Evolutionary conservation across 2,329 filamentous ascomycete species (phyloP), one percentile per base, ranked within the genome.

Genomic region (Didymella sp.): DNA sequence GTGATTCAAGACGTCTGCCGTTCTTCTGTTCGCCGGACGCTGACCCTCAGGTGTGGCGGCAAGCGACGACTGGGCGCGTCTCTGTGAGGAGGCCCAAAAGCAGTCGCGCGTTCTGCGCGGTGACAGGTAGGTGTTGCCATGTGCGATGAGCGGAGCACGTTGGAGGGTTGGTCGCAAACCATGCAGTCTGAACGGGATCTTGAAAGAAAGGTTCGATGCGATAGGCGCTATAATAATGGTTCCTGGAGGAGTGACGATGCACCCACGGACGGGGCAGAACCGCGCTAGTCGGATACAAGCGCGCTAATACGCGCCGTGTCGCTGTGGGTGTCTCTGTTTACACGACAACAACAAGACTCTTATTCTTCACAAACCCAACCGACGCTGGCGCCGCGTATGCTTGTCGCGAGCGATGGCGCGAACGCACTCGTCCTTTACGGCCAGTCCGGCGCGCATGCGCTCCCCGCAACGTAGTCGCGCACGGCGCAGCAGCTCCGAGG

Each of bases 381-480:
- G 38, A 41, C 21, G n/a, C 21, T 28, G 31, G 45, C 22, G 35
- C 31, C 17, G 21, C 50, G 52, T 37, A 44, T 37, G 17, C 57
- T 59, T 48, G 53, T 60, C 51, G 64, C 58, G 41, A 56, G 56
- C 42, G 15, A 75, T 75, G 73, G 65, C 67, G 56, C 70, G 66
- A 44, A 69, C 73, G 54, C 68, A 69, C 58, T 74, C 73, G 28
- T 70, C 70, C n/a, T 67, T 73, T 50, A 74, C 72, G 43, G 69
- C 70, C 35, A 74, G 72, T 54, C 73, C 71, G 30, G 68, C 63
- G 40, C 71, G 71, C 41, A 41, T n/a, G 31, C 54, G 38, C 30
- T 66, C 68, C 33, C 70, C 71, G 4, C 64, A 58, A 42, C 72
- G 64, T 56, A 73, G 70, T 55, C 66, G 69, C 8, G 52, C 63